Evolutionary conservation across 257 asterid genomes (phyloP), one percentile per base, ranked within the genome.

Genomic region (Fraxinus excelsior): DNA sequence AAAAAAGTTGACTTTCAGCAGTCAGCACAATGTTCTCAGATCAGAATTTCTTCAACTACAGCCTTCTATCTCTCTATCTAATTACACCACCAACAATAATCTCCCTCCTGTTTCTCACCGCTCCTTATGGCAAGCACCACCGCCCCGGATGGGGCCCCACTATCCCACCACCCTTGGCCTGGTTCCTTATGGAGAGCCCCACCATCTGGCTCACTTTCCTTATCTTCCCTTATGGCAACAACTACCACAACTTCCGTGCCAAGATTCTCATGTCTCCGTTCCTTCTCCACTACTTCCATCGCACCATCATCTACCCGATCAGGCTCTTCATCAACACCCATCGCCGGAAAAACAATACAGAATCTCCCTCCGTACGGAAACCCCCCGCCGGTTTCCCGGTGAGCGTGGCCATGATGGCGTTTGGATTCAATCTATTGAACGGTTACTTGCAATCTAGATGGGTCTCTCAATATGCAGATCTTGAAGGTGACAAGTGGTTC

Each of bases 131-230:
- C 71, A 89, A 85, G 90, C 91, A 89, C 90, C 74, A 58, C 80
- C 93, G 94, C 9, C 67, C 70, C 64, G 93, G 96, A 0, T 88
- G 92, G 93, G 96, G 96, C 3, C 93, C 90, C 70, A 28, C 87
- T 32, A 82, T 92, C 49, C 82, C 94, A 26, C 88, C 93, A 25
- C 86, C 91, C 0, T 51, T 83, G 19, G 96, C 96, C 34, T 91
- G 97, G 97, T 88, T 75, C 65, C 38, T 89, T 38, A 88, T 91
- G 91, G 97, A 91, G 78, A 85, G 91, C 85, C 97, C 94, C 66
- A 87, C 94, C 67, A 14, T 91, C 1, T 89, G 92, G 91, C 88
- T 91, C 84, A 82, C 93, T 23, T 77, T 80, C 78, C 84, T 89
- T 83, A 83, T 91, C 83, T 85, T 88, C 79, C 96, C 96, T 23